Conservation (phyloP, 2,329 filamentous ascomycete genomes). For the Sporothrix dimorphospora region DNA sequence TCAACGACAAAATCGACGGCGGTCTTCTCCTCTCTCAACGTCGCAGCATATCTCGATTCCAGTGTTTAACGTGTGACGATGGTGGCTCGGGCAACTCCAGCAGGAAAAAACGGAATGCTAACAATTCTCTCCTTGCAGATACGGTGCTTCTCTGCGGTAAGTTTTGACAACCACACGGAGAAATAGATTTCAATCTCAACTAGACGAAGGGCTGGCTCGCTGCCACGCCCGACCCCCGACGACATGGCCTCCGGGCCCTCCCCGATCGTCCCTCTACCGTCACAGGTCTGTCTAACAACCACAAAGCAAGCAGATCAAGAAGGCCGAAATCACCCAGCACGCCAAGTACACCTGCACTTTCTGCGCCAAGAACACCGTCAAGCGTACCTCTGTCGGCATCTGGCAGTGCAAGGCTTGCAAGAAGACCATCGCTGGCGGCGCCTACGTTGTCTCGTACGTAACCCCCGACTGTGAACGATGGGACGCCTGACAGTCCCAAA, state of each 20-base stretch:
- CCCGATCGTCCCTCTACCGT: background rate
- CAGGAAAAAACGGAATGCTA: slow-evolving; percentile 8
- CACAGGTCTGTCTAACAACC: slow-evolving; percentile 30
- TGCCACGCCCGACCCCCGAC: background rate
- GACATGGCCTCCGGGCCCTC: background rate
- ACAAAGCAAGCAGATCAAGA: slow-evolving; percentile 93
- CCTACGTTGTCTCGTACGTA: slow-evolving; percentile 95
- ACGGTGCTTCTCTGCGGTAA: slow-evolving; percentile 85
- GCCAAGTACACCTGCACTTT: slow-evolving; percentile 95
- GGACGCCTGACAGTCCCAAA: too few species aligned
- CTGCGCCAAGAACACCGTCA: slow-evolving; percentile 95
- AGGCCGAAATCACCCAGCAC: slow-evolving; percentile 99
- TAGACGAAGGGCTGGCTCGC: slow-evolving; percentile 2
- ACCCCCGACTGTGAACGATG: background rate
- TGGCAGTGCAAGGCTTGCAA: slow-evolving; percentile 96
- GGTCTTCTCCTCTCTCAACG: background rate
- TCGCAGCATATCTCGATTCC: background rate
- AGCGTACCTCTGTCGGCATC: slow-evolving; percentile 64
- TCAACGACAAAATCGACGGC: background rate
- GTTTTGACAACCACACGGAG: slow-evolving; percentile 13
- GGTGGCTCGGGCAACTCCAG: background rate
- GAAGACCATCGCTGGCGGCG: slow-evolving; percentile 91
- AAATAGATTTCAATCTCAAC: background rate
- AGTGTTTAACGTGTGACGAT: background rate
- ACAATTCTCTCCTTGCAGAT: slow-evolving; percentile 57